These are phyloP conservation scores for Pulveroboletus ravenelii DNA, from an alignment of 768 basidiomycete species.

Conservation along the genomic window DNA sequence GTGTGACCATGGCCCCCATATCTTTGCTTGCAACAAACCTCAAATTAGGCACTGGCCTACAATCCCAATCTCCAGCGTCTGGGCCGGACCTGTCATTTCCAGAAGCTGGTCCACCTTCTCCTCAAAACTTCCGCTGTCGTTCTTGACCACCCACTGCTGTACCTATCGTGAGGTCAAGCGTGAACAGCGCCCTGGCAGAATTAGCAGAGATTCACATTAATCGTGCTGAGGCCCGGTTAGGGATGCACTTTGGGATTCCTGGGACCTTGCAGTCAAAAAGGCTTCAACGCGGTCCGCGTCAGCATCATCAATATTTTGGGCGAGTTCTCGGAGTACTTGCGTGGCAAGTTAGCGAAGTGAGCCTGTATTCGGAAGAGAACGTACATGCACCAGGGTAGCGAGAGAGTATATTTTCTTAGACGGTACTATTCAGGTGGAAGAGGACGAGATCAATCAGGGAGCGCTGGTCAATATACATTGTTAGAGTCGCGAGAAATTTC, in stretches of 20 bases:
- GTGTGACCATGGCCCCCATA: no score
- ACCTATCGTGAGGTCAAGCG: conserved; percentile 1
- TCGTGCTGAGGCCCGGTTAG: background rate
- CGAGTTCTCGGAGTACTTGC: conserved; percentile 47
- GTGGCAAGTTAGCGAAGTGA: background rate
- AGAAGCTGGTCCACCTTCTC: background rate
- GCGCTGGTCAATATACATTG: no score
- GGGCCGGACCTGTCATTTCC: no score
- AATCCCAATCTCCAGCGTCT: no score
- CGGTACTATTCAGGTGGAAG: no score
- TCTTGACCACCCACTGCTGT: conserved; percentile 11
- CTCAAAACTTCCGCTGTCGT: conserved; percentile 2
- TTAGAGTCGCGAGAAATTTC: no score
- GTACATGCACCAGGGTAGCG: conserved; percentile 13
- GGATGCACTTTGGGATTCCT: background rate
- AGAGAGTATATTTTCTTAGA: conserved; percentile 16
- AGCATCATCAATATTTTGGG: conserved; percentile 56
- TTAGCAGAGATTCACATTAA: background rate
- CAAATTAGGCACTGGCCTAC: no score
- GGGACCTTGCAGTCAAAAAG: conserved; percentile 27
- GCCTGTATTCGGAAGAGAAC: no score
- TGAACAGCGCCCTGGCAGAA: background rate
- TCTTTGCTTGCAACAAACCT: no score
- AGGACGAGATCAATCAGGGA: no score
- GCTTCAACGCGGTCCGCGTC: conserved; percentile 33